Evolutionary conservation across 2,329 filamentous ascomycete species (phyloP), one percentile per base, ranked within the genome.

Genomic region (Bretziella fagacearum): DNA sequence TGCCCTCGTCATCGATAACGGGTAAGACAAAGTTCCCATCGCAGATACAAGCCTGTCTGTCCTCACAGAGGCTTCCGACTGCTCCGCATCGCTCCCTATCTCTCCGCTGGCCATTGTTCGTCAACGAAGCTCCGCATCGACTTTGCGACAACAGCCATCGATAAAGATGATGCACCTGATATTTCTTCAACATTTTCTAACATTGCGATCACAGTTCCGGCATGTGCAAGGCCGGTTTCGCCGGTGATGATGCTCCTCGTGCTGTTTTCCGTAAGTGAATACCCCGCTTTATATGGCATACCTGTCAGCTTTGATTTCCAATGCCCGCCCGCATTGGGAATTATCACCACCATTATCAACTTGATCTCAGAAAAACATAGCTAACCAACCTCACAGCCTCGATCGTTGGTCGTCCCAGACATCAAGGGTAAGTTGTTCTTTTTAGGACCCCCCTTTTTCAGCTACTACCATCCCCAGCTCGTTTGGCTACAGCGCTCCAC

Each of bases 151-250:
- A 40, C n/a, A 35, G 8, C 23, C 15, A 11, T 10, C 10, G 43
- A 47, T 33, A 40, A 22, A 8, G 2, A 13, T 6, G 37, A 13
- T 35, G 47, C n/a, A n/a, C 32, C 25, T 8, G 3, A 15, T 15
- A 15, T 40, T 42, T 43, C 13, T 36, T 23, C 18, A 30, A 32
- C 17, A 10, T 5, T 47, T 53, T 48, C 43, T 36, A 32, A 42
- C 10, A 51, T 44, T 40, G 40, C 23, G 35, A 22, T 46, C 37
- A 55, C 68, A 96, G 89, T 81, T 96, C 91, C 72, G 91, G 91
- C 80, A 96, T 98, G 91, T 98, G 91, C 77, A 98, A 98, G 79
- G 91, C 91, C 82, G 91, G 91, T 87, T 98, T 98, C 74, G 91
- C 91, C 77, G 91, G 91, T 86, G 91, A 98, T 66, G 91, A 98